A percentile compares a stretch with the other conserved stretches of the same genome.
phyloP scores from a whole-genome alignment of 352 stramenopile genomes.

The Phytophthora uliginosa region DNA sequence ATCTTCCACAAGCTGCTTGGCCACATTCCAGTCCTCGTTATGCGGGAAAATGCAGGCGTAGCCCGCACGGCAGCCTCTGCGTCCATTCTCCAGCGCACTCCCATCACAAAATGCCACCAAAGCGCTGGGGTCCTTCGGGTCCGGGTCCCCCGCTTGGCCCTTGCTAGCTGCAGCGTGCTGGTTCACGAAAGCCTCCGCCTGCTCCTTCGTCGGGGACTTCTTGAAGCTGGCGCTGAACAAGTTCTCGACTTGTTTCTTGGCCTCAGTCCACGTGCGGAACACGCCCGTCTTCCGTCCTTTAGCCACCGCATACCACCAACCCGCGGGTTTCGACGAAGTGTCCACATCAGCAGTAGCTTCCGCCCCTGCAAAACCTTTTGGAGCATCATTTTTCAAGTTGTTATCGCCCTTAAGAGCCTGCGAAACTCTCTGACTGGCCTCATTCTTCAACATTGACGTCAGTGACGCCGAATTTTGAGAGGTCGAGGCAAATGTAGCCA shows the following conservation, averaged over 20 bases:
- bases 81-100: constrained; percentile 75
- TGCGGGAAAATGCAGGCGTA: constrained; percentile 88
- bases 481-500: constrained; percentile 8
- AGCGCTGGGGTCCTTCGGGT: constrained; percentile 51
- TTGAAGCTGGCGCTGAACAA: constrained; percentile 66
- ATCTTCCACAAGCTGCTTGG: constrained; percentile 54
- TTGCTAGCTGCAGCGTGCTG: constrained; percentile 30
- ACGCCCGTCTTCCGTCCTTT: constrained; percentile 63
- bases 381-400: constrained; percentile 6
- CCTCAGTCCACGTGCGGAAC: constrained; percentile 65
- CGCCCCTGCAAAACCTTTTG: neutral
- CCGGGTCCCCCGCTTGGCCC: constrained; percentile 31
- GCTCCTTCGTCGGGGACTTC: constrained; percentile 57
- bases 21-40: constrained; percentile 67
- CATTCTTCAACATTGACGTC: constrained; percentile 10
- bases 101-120: constrained; percentile 69
- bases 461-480: constrained; percentile 5
- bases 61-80: constrained; percentile 55
- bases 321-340: neutral
- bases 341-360: constrained; percentile 6
- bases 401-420: neutral
- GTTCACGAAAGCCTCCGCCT: constrained; percentile 64
- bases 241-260: constrained; percentile 63
- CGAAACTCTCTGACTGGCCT: neutral
- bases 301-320: constrained; percentile 64